These are phyloP conservation scores for Jacaranda mimosifolia DNA, from an alignment of 257 asterid genomes.

Conservation along the genomic window DNA sequence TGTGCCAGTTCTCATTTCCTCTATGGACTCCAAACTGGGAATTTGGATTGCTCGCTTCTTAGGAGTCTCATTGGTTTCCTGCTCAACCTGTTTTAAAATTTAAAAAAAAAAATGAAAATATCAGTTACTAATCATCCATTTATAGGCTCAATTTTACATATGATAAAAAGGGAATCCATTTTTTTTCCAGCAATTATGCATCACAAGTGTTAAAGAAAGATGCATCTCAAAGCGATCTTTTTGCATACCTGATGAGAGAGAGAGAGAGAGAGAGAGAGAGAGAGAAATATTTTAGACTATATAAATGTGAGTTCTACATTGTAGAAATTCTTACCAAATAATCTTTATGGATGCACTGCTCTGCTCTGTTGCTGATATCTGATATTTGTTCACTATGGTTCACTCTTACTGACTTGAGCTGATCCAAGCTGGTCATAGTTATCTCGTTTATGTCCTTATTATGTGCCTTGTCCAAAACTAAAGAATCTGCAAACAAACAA, in stretches of 20 bases:
- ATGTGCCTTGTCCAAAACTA: constrained; percentile 55
- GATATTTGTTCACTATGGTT: constrained; percentile 57
- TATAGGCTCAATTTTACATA: no score
- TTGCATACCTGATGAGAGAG: no score
- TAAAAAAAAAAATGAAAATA: background rate
- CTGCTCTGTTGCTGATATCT: constrained; percentile 60
- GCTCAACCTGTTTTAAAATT: constrained; percentile 62
- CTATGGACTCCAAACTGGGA: constrained; percentile 68
- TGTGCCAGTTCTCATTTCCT: constrained; percentile 64
- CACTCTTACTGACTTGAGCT: constrained; percentile 50
- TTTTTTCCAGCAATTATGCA: no score
- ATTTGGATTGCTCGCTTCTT: constrained; percentile 56
- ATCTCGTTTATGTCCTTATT: constrained; percentile 53
- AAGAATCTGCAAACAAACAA: constrained; percentile 58
- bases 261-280: no score
- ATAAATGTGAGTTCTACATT: background rate
- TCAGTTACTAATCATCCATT: no score
- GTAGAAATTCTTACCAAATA: constrained; percentile 60
- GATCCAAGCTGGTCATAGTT: constrained; percentile 49
- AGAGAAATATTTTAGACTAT: no score
- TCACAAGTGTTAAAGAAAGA: no score
- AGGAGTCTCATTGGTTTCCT: constrained; percentile 58
- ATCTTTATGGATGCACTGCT: constrained; percentile 65
- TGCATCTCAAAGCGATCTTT: no score
- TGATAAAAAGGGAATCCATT: no score